phyloP scores from a whole-genome alignment of 768 basidiomycete species.

The Clavaria fumosa region DNA sequence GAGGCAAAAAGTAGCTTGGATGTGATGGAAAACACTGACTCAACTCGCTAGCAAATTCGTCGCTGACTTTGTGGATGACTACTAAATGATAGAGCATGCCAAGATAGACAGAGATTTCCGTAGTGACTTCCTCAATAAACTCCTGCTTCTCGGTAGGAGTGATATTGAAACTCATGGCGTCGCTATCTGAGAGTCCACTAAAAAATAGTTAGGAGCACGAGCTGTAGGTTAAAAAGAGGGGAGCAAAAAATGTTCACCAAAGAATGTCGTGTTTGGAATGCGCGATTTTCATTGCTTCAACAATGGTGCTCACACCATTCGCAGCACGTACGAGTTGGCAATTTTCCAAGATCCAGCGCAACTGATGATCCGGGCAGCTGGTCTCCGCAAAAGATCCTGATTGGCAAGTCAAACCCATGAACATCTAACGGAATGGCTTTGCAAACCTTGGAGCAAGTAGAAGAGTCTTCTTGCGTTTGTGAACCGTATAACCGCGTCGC shows the following conservation, averaged over 20 bases:
- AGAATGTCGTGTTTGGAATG: constrained; percentile 74
- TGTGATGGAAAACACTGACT: constrained; percentile 45
- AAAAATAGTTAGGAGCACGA: constrained; percentile 5
- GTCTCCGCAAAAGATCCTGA: constrained; percentile 85
- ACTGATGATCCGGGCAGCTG: constrained; percentile 81
- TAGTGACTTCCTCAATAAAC: constrained; percentile 78
- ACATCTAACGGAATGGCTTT: constrained; percentile 1
- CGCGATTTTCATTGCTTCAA: constrained; percentile 84
- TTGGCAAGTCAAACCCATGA: constrained; percentile 2
- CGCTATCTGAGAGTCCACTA: constrained; percentile 64
- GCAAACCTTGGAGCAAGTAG: constrained; percentile 82
- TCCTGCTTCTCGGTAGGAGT: constrained; percentile 57
- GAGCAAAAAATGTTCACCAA: constrained; percentile 30
- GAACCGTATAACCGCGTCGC: constrained; percentile 71
- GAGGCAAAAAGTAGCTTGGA: constrained; percentile 4
- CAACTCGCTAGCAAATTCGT: constrained; percentile 90
- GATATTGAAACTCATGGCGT: constrained; percentile 57
- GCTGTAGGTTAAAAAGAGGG: not conserved
- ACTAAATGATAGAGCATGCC: constrained; percentile 93
- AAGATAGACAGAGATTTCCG: constrained; percentile 84
- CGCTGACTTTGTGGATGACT: constrained; percentile 85
- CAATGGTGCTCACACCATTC: constrained; percentile 69
- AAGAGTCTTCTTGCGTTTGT: constrained; percentile 75
- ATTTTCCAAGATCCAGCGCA: constrained; percentile 93
- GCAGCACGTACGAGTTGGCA: constrained; percentile 71